A percentile compares a stretch with the other conserved stretches of the same genome.
phyloP scores from a whole-genome alignment of 768 basidiomycete genomes.

The Ramaria sp. region DNA sequence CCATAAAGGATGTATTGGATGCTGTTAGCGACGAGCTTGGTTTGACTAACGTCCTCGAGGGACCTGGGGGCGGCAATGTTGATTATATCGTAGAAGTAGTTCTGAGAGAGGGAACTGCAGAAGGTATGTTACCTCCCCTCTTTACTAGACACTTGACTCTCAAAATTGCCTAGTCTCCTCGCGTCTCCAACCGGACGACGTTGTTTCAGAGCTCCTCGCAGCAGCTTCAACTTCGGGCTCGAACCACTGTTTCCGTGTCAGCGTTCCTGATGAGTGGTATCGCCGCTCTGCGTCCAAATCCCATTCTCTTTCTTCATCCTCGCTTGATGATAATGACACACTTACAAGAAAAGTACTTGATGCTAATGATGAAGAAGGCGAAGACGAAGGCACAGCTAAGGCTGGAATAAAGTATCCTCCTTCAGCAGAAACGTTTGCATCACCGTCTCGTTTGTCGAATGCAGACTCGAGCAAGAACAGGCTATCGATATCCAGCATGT shows the following conservation, averaged over 20 bases:
- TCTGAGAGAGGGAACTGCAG: constrained; percentile 38
- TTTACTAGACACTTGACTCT: constrained; percentile 31
- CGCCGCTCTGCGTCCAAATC: constrained; percentile 44
- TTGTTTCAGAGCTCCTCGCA: constrained; percentile 8
- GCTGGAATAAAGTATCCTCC: constrained; percentile 15
- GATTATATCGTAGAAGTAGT: constrained; percentile 70
- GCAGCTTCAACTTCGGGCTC: constrained; percentile 32
- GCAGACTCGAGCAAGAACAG: constrained; percentile 45
- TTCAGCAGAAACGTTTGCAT: constrained; percentile 13
- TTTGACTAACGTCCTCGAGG: constrained; percentile 48
- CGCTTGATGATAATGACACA: constrained; percentile 39
- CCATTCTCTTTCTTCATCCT: constrained; percentile 34
- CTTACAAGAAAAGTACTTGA: constrained; percentile 18
- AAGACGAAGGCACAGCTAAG: constrained; percentile 55
- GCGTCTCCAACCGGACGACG: background rate
- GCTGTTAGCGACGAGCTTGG: constrained; percentile 53
- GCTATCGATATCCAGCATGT: constrained; percentile 55
- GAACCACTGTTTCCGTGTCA: constrained; percentile 41
- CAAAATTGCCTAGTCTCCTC: constrained; percentile 23
- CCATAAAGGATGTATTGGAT: constrained; percentile 44
- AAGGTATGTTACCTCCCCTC: constrained; percentile 39
- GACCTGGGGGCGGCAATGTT: constrained; percentile 56
- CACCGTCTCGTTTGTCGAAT: constrained; percentile 22
- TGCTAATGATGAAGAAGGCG: constrained; percentile 32
- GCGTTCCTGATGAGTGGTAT: constrained; percentile 75